These are phyloP conservation scores for Aspergillus japonicus DNA, from an alignment of 2,329 filamentous ascomycete species.

Conservation along the genomic window DNA sequence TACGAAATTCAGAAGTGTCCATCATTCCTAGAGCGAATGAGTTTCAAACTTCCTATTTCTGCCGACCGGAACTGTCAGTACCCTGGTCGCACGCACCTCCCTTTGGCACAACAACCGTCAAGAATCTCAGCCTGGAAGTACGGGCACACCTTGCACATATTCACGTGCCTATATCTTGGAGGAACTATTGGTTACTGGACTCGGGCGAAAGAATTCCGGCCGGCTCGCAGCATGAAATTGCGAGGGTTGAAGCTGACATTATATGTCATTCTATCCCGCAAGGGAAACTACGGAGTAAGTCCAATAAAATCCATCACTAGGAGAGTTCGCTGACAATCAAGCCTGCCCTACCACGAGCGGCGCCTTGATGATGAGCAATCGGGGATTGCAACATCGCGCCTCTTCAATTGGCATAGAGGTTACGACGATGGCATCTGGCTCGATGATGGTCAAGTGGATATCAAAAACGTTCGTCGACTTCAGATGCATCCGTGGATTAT, in stretches of 20 bases:
- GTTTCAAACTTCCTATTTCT: neutral
- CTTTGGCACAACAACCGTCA: neutral
- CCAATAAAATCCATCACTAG: neutral
- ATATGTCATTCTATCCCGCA: no score
- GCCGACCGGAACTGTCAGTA: neutral
- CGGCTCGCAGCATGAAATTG: neutral
- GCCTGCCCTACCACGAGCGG: no score
- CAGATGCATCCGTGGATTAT: neutral
- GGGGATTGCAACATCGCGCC: neutral
- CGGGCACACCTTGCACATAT: neutral
- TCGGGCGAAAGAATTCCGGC: neutral
- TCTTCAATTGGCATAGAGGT: neutral
- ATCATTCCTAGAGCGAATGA: neutral
- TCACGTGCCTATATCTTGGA: neutral
- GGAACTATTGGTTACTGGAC: neutral
- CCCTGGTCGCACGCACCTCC: neutral
- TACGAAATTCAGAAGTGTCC: neutral
- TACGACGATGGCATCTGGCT: neutral
- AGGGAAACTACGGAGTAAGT: neutral
- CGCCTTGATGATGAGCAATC: neutral
- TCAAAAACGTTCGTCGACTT: neutral
- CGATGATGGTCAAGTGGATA: neutral
- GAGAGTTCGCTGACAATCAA: neutral
- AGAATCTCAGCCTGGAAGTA: neutral
- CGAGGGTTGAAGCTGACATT: neutral